phyloP scores from a whole-genome alignment of 768 basidiomycete genomes.

The Suillus discolor region DNA sequence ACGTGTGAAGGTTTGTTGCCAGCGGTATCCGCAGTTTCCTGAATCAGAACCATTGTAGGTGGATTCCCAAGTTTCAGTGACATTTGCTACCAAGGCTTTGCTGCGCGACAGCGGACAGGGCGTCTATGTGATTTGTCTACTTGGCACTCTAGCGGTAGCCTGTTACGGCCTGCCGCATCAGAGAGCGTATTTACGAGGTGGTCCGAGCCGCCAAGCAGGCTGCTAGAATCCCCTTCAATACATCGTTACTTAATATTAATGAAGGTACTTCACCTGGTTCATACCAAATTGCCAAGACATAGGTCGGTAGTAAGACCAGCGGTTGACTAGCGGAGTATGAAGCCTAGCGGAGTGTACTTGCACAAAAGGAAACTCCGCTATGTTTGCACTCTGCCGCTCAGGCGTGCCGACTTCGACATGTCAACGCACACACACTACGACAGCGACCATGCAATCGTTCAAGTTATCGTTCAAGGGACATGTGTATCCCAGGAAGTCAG shows the following conservation, averaged over 20 bases:
- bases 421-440: not conserved
- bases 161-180: not conserved
- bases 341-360: too few relatives aligned
- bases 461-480: conserved; percentile 6
- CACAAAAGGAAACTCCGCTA: not conserved
- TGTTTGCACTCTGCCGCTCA: not conserved
- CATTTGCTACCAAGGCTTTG: not conserved
- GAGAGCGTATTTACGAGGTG: not conserved
- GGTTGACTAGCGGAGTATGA: too few relatives aligned
- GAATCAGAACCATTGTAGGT: not conserved
- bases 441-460: conserved; percentile 11
- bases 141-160: not conserved
- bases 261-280: not conserved
- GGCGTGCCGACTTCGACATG: not conserved
- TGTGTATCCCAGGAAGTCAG: conserved; percentile 10
- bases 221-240: not conserved
- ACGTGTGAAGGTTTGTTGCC: not conserved
- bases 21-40: not conserved
- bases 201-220: not conserved
- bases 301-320: too few relatives aligned
- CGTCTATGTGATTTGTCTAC: not conserved
- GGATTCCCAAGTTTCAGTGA: too few relatives aligned
- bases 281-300: not conserved
- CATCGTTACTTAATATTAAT: not conserved
- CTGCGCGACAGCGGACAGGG: not conserved